A percentile compares a stretch with the other conserved stretches of the same genome.
phyloP scores from a whole-genome alignment of 2,329 filamentous ascomycete genomes.

The Macrophomina phaseolina region DNA sequence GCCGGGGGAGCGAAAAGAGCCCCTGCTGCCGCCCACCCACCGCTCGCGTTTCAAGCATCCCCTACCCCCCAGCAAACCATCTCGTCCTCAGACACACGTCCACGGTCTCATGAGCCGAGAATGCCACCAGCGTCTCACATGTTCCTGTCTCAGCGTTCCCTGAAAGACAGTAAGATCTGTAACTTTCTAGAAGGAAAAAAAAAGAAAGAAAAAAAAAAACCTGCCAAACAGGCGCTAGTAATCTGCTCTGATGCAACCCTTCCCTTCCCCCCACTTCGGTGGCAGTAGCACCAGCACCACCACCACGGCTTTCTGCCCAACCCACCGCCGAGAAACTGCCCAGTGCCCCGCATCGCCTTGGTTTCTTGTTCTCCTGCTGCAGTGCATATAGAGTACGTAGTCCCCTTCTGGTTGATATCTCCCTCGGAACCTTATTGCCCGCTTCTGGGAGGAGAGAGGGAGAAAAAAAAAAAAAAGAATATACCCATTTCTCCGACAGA shows the following conservation, averaged over 20 bases:
- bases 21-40: background rate
- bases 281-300: too few species aligned
- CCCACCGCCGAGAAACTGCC: background rate
- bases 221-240: background rate
- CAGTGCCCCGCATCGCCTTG: background rate
- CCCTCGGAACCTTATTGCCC: too few species aligned
- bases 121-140: background rate
- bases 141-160: slow-evolving; percentile 11
- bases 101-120: slow-evolving; percentile 17
- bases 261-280: background rate
- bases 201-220: background rate
- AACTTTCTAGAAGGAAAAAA: slow-evolving; percentile 1
- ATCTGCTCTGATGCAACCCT: background rate
- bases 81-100: background rate
- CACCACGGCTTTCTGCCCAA: background rate
- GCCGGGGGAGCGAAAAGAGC: background rate
- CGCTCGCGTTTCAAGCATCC: slow-evolving; percentile 5
- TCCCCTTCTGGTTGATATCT: background rate
- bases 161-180: background rate
- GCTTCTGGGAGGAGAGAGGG: too few species aligned
- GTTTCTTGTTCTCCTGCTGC: background rate
- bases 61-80: background rate
- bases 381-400: too few species aligned
- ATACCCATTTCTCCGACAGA: background rate
- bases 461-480: too few species aligned